Conservation (phyloP, 176 grass and related monocot species). For the Carex kokanica region DNA sequence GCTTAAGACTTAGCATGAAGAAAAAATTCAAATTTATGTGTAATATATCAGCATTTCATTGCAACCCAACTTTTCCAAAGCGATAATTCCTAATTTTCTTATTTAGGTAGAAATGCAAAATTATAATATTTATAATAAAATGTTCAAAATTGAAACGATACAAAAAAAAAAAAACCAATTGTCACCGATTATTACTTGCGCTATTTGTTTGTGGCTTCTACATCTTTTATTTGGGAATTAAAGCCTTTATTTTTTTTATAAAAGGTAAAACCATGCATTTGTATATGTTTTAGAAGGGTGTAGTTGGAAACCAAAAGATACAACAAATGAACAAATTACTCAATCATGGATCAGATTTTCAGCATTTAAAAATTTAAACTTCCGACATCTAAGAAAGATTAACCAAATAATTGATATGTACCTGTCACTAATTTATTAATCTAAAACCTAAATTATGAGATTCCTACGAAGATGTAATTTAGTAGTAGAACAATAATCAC, state of each 20-base stretch:
- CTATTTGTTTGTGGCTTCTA: not conserved
- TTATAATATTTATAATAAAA: not conserved
- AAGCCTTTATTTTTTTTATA: not conserved
- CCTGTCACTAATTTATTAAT: not conserved
- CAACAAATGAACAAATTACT: not conserved
- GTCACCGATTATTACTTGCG: not conserved
- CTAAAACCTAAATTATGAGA: slow-evolving; percentile 22
- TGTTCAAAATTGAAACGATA: not conserved
- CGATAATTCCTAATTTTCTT: not conserved
- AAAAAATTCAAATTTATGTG: not conserved
- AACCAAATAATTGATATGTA: not conserved
- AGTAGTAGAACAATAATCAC: not conserved
- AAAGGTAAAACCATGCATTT: not conserved
- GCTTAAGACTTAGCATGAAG: not conserved
- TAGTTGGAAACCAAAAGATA: not conserved
- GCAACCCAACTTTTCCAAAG: not conserved
- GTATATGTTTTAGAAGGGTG: not conserved
- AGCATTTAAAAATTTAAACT: not conserved
- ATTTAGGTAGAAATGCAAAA: not conserved
- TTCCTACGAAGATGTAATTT: slow-evolving; percentile 1
- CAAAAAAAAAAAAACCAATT: not conserved
- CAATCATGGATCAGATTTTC: not conserved
- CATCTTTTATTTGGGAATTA: not conserved
- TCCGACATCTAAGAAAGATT: not conserved
- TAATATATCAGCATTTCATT: not conserved